phyloP scores from a whole-genome alignment of 148 eudicot genomes.

The Arctostaphylos glauca region DNA sequence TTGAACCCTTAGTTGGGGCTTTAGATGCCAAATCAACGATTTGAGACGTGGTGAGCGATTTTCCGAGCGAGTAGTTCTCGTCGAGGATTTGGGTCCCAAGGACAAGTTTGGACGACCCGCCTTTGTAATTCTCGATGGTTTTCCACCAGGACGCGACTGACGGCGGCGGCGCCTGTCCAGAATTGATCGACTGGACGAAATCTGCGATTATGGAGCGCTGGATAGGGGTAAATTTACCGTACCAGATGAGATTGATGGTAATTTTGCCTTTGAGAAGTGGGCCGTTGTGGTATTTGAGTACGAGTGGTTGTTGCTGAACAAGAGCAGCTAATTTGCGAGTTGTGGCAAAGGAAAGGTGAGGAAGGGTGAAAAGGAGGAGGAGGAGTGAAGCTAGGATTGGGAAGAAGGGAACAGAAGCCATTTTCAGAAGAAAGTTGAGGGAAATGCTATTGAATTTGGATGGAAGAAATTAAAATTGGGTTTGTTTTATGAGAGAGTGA shows the following conservation, averaged over 20 bases:
- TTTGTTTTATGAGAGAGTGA: neutral
- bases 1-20: slow-evolving; percentile 8
- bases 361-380: neutral
- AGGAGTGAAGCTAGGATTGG: slow-evolving; percentile 3
- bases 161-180: slow-evolving; percentile 20
- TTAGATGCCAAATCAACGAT: slow-evolving; percentile 24
- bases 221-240: slow-evolving; percentile 44
- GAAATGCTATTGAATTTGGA: neutral
- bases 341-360: slow-evolving; percentile 1
- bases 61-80: slow-evolving; percentile 37
- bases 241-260: slow-evolving; percentile 50
- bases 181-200: slow-evolving; percentile 29
- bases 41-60: slow-evolving; percentile 28
- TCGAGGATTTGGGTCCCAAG: slow-evolving; percentile 39
- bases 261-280: slow-evolving; percentile 38
- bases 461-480: neutral
- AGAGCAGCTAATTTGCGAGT: slow-evolving; percentile 25
- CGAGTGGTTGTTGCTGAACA: slow-evolving; percentile 28
- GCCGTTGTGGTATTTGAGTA: slow-evolving; percentile 46
- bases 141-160: slow-evolving; percentile 48
- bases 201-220: slow-evolving; percentile 39
- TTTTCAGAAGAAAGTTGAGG: slow-evolving; percentile 4
- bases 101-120: slow-evolving; percentile 21
- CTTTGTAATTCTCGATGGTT: slow-evolving; percentile 34
- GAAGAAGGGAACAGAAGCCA: slow-evolving; percentile 24